Conservation (phyloP, 345 rosid species). For the Viola odorata region DNA sequence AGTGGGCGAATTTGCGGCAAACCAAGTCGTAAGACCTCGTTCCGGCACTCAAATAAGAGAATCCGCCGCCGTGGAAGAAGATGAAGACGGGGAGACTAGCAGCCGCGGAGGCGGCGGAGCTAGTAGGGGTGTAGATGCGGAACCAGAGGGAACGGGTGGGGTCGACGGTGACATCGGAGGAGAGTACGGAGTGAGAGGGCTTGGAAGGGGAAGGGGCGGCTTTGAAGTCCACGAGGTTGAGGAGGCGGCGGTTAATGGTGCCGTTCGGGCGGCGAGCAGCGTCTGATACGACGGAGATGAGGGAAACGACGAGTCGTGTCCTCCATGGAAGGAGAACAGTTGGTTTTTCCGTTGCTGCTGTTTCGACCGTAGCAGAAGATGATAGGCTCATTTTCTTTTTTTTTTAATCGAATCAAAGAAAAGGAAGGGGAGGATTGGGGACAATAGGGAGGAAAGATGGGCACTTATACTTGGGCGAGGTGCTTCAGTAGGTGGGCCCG, state of each 20-base stretch:
- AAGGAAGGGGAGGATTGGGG: too few relatives aligned
- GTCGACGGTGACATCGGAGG: constrained; percentile 21
- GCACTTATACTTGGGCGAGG: too few relatives aligned
- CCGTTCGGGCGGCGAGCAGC: not conserved
- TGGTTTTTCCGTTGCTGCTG: not conserved
- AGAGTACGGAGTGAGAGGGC: constrained; percentile 5
- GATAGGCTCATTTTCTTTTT: too few relatives aligned
- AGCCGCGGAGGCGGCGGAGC: not conserved
- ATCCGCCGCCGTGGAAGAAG: constrained; percentile 40
- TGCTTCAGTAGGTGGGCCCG: too few relatives aligned
- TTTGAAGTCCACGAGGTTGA: constrained; percentile 1
- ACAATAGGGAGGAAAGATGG: too few relatives aligned
- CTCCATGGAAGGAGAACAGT: constrained; percentile 4
- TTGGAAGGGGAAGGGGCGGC: constrained; percentile 1
- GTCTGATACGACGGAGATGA: not conserved
- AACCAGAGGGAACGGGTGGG: constrained; percentile 24
- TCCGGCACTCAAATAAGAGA: constrained; percentile 18
- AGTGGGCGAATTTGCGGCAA: constrained; percentile 18
- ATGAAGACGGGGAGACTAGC: constrained; percentile 23
- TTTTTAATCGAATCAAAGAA: too few relatives aligned
- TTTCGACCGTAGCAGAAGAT: too few relatives aligned
- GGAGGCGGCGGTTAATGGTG: not conserved
- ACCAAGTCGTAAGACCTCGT: constrained; percentile 17
- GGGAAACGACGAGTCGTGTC: not conserved
- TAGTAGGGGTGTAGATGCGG: constrained; percentile 20